Evolutionary conservation across 257 asterid species (phyloP), one percentile per base, ranked within the genome.

Genomic region (Primulina eburnea): DNA sequence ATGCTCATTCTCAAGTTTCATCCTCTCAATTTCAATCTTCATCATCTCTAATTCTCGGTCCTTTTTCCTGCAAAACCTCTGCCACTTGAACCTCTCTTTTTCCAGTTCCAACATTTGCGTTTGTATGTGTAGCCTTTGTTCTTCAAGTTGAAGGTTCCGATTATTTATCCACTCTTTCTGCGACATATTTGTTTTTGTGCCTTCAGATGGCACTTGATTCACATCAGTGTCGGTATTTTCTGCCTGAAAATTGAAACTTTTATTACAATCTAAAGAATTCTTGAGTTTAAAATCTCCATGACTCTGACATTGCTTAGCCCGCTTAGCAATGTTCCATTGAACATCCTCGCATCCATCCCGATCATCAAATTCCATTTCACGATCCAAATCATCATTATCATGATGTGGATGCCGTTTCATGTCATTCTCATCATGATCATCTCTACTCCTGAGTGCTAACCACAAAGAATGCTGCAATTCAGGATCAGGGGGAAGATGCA

Each of bases 361-460:
- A 33, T 64, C 71, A 50, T 68, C 80, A 29, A 29, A 47, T 40
- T 73, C 73, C n/a, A 55, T 60, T 30, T 74, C 78, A 30, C 70
- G 73, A 29, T 43, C 55, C 17, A 11, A 4, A 43, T 88, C 96
- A 18, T 87, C 88, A 4, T 82, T 69, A n/a, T 84, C 92, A 74
- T 81, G 89, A 12, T 80, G 82, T 5, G 66, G 66, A 40, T 78
- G 81, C 69, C 79, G 71, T 60, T 77, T 86, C 59, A 52, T 21
- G 33, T 73, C 78, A 56, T 53, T 72, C 2, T 83, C 87, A 30
- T 90, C 88, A 7, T 80, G 77, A 59, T 85, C 91, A 35, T 89
- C 89, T 69, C 89, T 66, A 71, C 82, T 83, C 74, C 84, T 76
- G 29, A 89, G 91, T 69, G 96, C 95, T 80, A 87, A 33, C 10